A percentile compares a stretch with the other conserved stretches of the same genome.
Evolutionary conservation across 345 rosid species (phyloP).

Genomic region (Boechera divaricarpa): DNA sequence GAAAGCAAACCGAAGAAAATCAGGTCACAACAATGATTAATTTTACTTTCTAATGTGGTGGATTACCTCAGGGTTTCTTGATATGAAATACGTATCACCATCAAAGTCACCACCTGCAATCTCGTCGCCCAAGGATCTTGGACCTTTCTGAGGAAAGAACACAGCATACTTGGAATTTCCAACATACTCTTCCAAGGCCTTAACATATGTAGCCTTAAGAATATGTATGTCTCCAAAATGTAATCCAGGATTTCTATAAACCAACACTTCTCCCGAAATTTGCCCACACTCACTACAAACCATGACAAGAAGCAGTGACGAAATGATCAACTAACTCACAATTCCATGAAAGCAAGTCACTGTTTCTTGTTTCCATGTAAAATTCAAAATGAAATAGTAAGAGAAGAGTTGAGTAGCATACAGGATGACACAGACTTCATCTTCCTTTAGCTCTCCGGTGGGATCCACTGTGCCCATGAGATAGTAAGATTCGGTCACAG

Average conservation of each 20-base stretch:
- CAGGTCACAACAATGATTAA: constrained; percentile 30
- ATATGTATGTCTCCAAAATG: constrained; percentile 90
- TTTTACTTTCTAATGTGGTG: not conserved
- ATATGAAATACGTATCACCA: constrained; percentile 77
- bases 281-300: constrained; percentile 67
- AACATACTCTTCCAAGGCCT: constrained; percentile 55
- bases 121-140: constrained; percentile 79
- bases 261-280: constrained; percentile 76
- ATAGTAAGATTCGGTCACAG: constrained; percentile 68
- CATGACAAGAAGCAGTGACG: not conserved
- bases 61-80: constrained; percentile 72
- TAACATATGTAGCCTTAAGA: constrained; percentile 62
- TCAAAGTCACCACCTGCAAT: constrained; percentile 85
- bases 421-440: constrained; percentile 87
- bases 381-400: constrained; percentile 11
- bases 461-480: constrained; percentile 93
- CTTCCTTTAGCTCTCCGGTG: constrained; percentile 58
- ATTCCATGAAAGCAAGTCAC: not conserved
- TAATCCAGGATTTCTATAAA: constrained; percentile 79
- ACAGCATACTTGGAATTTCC: constrained; percentile 84
- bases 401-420: constrained; percentile 44
- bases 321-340: constrained; percentile 16
- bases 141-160: constrained; percentile 69
- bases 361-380: constrained; percentile 18
- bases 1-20: constrained; percentile 18